These are phyloP conservation scores for Ziziphus jujuba DNA, from an alignment of 306 rosid species.

Conservation along the genomic window DNA sequence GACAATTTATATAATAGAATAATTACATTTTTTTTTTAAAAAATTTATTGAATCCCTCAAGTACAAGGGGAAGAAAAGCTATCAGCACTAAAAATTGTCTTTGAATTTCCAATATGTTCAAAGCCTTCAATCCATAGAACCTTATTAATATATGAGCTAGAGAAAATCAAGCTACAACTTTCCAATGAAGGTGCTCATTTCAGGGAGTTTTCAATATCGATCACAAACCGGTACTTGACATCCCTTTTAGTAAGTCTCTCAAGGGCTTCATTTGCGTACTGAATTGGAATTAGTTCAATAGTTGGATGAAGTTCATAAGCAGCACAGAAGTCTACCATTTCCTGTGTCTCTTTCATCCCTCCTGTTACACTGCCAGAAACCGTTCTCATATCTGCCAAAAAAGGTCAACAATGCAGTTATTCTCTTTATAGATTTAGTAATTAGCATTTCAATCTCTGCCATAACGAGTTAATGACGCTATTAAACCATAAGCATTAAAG, in stretches of 20 bases:
- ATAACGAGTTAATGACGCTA: no score
- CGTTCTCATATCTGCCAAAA: slow-evolving; percentile 57
- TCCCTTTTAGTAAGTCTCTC: slow-evolving; percentile 70
- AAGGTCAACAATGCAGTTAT: neutral
- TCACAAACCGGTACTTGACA: slow-evolving; percentile 79
- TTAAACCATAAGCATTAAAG: slow-evolving; percentile 1
- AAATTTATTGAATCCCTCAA: no score
- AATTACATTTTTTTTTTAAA: no score
- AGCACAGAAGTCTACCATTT: slow-evolving; percentile 83
- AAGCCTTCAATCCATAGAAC: no score
- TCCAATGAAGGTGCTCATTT: slow-evolving; percentile 32
- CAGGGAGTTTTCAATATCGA: slow-evolving; percentile 69
- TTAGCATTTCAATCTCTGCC: no score
- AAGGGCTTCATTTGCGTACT: slow-evolving; percentile 82
- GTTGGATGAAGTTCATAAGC: slow-evolving; percentile 57
- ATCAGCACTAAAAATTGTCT: no score
- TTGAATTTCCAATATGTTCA: no score
- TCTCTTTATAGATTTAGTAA: no score
- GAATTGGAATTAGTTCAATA: slow-evolving; percentile 78
- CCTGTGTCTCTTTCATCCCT: slow-evolving; percentile 67
- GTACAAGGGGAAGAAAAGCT: no score
- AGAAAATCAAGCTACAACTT: neutral
- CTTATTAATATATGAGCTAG: neutral
- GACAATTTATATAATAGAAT: no score
- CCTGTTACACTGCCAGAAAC: slow-evolving; percentile 63